phyloP scores from a whole-genome alignment of 2,329 filamentous ascomycete genomes.

The Xylaria sp. region DNA sequence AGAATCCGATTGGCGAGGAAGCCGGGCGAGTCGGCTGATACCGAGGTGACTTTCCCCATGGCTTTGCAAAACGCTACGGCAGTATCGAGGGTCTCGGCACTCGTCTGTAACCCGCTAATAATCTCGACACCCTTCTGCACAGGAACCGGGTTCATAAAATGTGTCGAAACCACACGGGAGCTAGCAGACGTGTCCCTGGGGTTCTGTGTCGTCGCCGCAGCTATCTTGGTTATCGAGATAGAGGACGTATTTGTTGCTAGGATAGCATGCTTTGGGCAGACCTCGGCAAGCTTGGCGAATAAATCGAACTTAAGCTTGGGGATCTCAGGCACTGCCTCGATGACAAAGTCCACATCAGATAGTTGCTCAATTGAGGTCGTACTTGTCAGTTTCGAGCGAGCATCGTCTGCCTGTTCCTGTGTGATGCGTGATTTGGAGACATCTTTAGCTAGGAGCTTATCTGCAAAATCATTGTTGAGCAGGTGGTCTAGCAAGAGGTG shows the following conservation, averaged over 20 bases:
- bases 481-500: not conserved
- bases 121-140: constrained; percentile 98
- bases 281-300: constrained; percentile 79
- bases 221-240: constrained; percentile 96
- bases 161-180: constrained; percentile 89
- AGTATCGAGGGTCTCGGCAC: constrained; percentile 77
- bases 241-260: constrained; percentile 98
- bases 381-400: constrained; percentile 70
- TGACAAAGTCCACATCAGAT: constrained; percentile 89
- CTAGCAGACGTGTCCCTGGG: constrained; percentile 80
- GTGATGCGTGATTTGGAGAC: constrained; percentile 86
- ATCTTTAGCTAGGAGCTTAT: constrained; percentile 93
- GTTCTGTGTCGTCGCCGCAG: constrained; percentile 79
- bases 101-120: constrained; percentile 92
- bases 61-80: constrained; percentile 84
- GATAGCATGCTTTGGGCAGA: constrained; percentile 84
- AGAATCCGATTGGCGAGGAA: constrained; percentile 96
- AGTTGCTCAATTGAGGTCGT: constrained; percentile 79
- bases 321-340: constrained; percentile 96
- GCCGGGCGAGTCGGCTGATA: constrained; percentile 87
- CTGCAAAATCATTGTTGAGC: constrained; percentile 52
- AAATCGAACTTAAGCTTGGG: constrained; percentile 85
- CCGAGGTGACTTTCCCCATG: constrained; percentile 91
- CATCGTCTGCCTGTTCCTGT: constrained; percentile 76
- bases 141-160: constrained; percentile 99